Percentiles rank a stretch among this genome's conserved stretches.
These are phyloP conservation scores for Pezicula carpinea DNA, from an alignment of 2,329 filamentous ascomycete species.

Conservation along the genomic window DNA sequence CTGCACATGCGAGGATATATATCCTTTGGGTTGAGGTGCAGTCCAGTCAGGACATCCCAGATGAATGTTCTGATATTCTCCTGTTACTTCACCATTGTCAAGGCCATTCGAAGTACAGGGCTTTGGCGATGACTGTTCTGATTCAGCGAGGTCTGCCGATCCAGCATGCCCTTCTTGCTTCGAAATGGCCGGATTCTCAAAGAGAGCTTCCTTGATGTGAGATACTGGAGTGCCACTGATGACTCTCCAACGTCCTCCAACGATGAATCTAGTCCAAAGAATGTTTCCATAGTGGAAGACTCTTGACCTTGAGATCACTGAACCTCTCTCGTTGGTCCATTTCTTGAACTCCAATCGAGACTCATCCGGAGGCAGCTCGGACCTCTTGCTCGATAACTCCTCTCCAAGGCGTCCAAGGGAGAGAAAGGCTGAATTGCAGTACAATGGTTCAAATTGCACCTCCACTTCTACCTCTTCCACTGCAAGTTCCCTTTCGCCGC, in stretches of 20 bases:
- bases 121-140: too few species aligned
- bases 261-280: conserved; percentile 63
- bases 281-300: conserved; percentile 57
- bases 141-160: too few species aligned
- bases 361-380: conserved; percentile 22
- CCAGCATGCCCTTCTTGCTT: too few species aligned
- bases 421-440: conserved; percentile 62
- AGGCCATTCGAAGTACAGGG: too few species aligned
- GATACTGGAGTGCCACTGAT: conserved; percentile 49
- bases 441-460: conserved; percentile 55
- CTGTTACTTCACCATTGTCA: too few species aligned
- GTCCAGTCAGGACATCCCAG: conserved; percentile 41
- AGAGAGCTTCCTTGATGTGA: not conserved
- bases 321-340: conserved; percentile 55
- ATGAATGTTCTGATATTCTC: too few species aligned
- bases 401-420: conserved; percentile 24
- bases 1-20: conserved; percentile 62
- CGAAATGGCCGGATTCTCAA: too few species aligned
- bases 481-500: too few species aligned
- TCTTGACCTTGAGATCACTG: conserved; percentile 34
- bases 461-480: conserved; percentile 38
- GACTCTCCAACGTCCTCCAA: conserved; percentile 63
- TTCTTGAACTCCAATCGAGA: conserved; percentile 58
- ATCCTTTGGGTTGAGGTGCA: conserved; percentile 54
- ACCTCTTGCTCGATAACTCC: conserved; percentile 4